Percentiles rank a stretch among this genome's conserved stretches.
These are phyloP conservation scores for Lachancea lanzarotensis DNA, from an alignment of 805 yeast species.

Conservation along the genomic window DNA sequence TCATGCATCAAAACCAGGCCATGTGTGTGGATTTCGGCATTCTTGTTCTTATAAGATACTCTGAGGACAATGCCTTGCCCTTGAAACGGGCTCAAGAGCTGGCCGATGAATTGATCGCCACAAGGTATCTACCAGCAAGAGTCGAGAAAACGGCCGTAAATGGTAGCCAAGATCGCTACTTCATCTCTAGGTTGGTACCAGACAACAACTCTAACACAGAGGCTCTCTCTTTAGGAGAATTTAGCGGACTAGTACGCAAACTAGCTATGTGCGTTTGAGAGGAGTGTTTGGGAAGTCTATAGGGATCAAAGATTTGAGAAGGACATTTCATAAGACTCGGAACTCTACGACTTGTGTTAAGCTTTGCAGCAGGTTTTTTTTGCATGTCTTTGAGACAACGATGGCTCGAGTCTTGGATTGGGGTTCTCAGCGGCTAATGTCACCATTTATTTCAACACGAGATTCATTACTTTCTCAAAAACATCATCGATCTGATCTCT, in stretches of 20 bases:
- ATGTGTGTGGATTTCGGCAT: slow-evolving; percentile 17
- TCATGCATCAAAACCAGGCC: slow-evolving; percentile 4
- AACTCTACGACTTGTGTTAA: too few relatives aligned
- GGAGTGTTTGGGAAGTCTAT: not conserved
- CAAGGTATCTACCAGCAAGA: slow-evolving; percentile 1
- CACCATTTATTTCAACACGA: too few relatives aligned
- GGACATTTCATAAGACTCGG: too few relatives aligned
- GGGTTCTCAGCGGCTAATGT: too few relatives aligned
- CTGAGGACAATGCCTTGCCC: not conserved
- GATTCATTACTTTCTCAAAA: too few relatives aligned
- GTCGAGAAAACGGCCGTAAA: slow-evolving; percentile 7
- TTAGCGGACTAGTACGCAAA: slow-evolving; percentile 1
- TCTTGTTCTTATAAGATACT: slow-evolving; percentile 14
- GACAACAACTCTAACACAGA: slow-evolving; percentile 12
- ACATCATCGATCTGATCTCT: too few relatives aligned
- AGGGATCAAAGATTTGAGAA: not conserved
- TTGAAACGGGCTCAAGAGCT: not conserved
- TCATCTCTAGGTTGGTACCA: slow-evolving; percentile 14
- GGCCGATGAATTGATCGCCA: not conserved
- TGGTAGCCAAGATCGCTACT: slow-evolving; percentile 18
- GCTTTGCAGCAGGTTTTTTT: too few relatives aligned
- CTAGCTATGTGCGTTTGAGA: not conserved
- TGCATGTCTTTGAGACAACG: too few relatives aligned
- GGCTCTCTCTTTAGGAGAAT: slow-evolving; percentile 12
- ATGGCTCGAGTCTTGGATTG: too few relatives aligned